phyloP scores from a whole-genome alignment of 176 grass and related monocot genomes.

The Dactylis glomerata region DNA sequence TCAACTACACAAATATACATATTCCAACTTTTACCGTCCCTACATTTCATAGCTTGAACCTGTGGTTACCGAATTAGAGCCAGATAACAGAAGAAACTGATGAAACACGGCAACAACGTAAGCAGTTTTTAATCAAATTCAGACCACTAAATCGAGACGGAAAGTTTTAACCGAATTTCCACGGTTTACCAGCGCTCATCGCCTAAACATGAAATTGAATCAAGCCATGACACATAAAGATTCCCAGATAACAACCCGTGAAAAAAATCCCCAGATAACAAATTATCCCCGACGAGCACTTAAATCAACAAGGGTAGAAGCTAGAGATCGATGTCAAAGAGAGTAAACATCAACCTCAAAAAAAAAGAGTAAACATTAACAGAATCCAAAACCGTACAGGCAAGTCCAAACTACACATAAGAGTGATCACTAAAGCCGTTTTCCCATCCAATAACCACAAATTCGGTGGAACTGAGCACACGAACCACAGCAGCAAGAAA shows the following conservation, averaged over 20 bases:
- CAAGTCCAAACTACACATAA: background rate
- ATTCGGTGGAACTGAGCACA: background rate
- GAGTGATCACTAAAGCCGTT: background rate
- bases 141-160: background rate
- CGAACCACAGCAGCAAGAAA: background rate
- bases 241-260: background rate
- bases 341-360: background rate
- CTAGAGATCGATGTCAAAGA: background rate
- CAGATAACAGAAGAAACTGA: background rate
- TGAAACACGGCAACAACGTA: background rate
- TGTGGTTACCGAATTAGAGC: background rate
- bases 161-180: background rate
- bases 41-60: background rate
- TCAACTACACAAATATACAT: background rate
- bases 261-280: background rate
- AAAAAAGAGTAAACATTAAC: background rate
- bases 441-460: background rate
- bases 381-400: slow-evolving; percentile 5
- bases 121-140: background rate
- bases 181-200: background rate
- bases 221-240: background rate
- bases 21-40: background rate
- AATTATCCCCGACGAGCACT: background rate
- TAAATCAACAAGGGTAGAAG: background rate
- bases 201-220: background rate